Percentiles rank a stretch among this genome's conserved stretches.
Conservation (phyloP, 305 asterid species). For the Solanum hybrid region DNA sequence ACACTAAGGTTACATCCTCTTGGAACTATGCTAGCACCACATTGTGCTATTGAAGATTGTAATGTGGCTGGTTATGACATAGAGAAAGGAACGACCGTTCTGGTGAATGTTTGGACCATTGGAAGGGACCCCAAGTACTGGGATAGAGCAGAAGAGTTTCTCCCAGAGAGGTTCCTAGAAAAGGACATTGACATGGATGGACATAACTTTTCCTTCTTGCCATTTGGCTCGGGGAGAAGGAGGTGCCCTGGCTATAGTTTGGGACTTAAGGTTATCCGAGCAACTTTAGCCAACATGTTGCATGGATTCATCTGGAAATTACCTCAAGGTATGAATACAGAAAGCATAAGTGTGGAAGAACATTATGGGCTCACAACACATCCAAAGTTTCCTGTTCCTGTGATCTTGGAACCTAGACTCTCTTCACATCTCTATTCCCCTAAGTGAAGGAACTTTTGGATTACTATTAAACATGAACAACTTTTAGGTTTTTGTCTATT, state of each 20-base stretch:
- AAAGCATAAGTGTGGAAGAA: background rate
- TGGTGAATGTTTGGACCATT: constrained; percentile 17
- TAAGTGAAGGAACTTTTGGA: no score
- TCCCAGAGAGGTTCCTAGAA: constrained; percentile 30
- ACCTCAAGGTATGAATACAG: no score
- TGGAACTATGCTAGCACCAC: constrained; percentile 17
- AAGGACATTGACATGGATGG: constrained; percentile 19
- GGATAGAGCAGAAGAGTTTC: constrained; percentile 20
- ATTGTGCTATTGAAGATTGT: constrained; percentile 24
- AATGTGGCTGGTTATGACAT: constrained; percentile 20
- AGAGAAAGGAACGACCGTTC: constrained; percentile 15
- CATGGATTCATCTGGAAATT: constrained; percentile 12
- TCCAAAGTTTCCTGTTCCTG: background rate
- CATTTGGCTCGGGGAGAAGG: constrained; percentile 36
- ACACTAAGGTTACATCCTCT: constrained; percentile 23
- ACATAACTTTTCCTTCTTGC: constrained; percentile 19
- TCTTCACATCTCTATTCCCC: no score
- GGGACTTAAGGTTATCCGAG: constrained; percentile 26
- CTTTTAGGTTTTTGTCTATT: no score
- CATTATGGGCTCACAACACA: constrained; percentile 20
- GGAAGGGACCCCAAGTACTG: constrained; percentile 17
- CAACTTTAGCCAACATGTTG: constrained; percentile 30
- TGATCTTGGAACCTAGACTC: no score
- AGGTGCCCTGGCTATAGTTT: constrained; percentile 31
- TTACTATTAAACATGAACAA: no score